Base-by-base conservation (phyloP, 1,139 yeast genomes). In the Nakaseomyces uthaithaninus region DNA sequence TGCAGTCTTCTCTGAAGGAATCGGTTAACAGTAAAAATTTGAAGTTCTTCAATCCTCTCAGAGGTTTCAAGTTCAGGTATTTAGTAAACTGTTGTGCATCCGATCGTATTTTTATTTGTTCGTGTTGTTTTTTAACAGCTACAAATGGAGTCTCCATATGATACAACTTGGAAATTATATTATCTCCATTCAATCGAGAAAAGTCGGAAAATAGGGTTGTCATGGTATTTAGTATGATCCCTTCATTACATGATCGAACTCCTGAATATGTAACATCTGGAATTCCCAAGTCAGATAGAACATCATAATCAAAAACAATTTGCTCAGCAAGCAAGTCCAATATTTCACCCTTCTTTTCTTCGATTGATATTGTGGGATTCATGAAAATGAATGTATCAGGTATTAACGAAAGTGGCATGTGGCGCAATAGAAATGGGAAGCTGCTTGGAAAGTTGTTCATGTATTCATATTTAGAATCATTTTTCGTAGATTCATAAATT, bases 341-440 rank as follows among this genome's bases (percentile, higher is more conserved):
- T 7, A 61, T 48, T 8, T 53, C 48, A 11, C 54, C 47, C 3
- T 54, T 36, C 6, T 49, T 53, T 1, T 42, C 41, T 1, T 45
- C 39, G 1, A 51, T 43, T 3, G 53, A 41, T 2, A 53, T 41
- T 1, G 55, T 51, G 3, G 59, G 59, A 33, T 59, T 61, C 1
- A 45, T 37, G 23, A 44, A 40, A 8, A 75, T 59, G 46, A 74
- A 77, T 11, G 59, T 54, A 12, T 65, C 63, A 0, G 89, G 87
- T 11, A 80, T 74, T 0, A 81, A 71, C 27, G 70, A 65, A 0
- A 78, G 66, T 26, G 82, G 77, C 43, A 80, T 72, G 36, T 78
- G 75, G 42, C 87, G 61, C 30, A 80, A 56, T 15, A 80, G 67
- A 55, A 80, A 74, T 1, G 86, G 87, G 3, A 57, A 43, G 36